Percentiles rank a stretch among this genome's conserved stretches.
phyloP scores from a whole-genome alignment of 176 grass and related monocot species.

The Hyparrhenia diplandra region DNA sequence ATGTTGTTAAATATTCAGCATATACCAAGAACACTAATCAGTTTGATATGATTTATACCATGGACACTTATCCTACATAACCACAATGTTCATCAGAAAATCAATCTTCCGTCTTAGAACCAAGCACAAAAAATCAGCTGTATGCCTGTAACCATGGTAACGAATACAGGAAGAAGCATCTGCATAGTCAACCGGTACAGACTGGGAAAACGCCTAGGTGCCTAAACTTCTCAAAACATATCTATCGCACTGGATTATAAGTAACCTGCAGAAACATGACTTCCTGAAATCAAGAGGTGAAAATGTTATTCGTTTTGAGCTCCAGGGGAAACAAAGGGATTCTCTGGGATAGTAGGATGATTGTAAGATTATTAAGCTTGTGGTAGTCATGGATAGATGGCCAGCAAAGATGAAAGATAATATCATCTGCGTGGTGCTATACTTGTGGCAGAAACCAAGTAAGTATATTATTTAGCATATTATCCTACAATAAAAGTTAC shows the following conservation, averaged over 20 bases:
- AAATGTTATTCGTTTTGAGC: constrained; percentile 3
- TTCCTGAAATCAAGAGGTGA: neutral
- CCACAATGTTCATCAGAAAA: neutral
- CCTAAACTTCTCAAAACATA: neutral
- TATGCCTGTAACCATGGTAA: neutral
- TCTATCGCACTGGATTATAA: neutral
- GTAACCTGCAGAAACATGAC: neutral
- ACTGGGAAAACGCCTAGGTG: neutral
- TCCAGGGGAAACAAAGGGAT: neutral
- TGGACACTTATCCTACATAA: neutral
- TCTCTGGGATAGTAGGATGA: neutral
- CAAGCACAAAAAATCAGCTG: neutral
- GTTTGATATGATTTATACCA: neutral
- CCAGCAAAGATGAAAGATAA: neutral
- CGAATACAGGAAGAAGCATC: neutral
- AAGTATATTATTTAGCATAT: neutral
- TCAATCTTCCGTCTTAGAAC: neutral
- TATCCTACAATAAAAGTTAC: constrained; percentile 6
- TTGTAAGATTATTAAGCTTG: constrained; percentile 3
- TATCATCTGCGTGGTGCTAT: neutral
- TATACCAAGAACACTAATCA: neutral
- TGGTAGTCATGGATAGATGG: neutral
- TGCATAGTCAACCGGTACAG: neutral
- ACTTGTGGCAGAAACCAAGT: neutral
- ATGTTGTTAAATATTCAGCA: neutral